Conservation (phyloP, 2,329 filamentous ascomycete species). For the Botrytis medusae region DNA sequence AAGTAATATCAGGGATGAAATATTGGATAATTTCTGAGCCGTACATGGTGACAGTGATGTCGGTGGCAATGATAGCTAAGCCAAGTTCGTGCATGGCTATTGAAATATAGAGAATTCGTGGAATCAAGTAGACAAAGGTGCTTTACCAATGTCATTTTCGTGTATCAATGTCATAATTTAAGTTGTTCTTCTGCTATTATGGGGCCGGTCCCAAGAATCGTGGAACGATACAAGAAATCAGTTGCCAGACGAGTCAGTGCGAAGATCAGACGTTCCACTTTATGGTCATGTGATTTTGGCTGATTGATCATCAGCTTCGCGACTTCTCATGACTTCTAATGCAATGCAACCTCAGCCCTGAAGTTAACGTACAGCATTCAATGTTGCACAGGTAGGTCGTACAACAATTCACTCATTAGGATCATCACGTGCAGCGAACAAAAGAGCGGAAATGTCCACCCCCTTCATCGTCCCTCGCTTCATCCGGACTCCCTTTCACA, state of each 20-base stretch:
- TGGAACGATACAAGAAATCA: background rate
- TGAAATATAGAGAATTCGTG: background rate
- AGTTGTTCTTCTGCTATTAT: background rate
- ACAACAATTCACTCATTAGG: background rate
- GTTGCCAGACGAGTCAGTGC: background rate
- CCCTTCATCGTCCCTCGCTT: conserved; percentile 10
- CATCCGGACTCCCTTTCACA: background rate
- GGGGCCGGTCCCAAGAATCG: background rate
- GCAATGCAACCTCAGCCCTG: background rate
- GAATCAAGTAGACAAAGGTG: background rate
- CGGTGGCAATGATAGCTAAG: background rate
- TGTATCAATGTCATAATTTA: background rate
- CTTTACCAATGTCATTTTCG: background rate
- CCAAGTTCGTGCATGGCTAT: background rate
- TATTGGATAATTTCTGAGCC: background rate
- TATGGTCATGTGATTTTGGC: background rate
- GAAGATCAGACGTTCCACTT: background rate
- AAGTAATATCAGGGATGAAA: background rate
- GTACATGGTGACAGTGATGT: background rate
- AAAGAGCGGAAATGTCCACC: background rate
- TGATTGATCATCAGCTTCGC: background rate
- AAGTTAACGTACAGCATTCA: background rate
- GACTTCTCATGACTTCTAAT: background rate
- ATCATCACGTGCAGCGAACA: background rate
- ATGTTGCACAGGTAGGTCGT: background rate